A percentile compares a stretch with the other conserved stretches of the same genome.
These are phyloP conservation scores for Fusarium sp. DNA, from an alignment of 2,329 filamentous ascomycete genomes.

Conservation along the genomic window DNA sequence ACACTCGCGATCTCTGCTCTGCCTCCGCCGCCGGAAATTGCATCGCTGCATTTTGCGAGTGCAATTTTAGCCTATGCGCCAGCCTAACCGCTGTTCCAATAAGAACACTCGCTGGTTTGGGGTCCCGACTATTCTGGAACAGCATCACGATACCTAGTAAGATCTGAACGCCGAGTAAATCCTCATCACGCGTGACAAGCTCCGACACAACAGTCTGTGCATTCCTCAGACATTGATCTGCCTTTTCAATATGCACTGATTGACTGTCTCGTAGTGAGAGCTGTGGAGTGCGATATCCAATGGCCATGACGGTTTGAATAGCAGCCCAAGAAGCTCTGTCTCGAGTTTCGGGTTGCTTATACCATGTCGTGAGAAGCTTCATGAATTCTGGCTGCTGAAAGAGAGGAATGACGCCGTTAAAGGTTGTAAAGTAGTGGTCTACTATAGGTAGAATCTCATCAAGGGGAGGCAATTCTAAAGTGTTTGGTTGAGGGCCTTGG, in stretches of 20 bases:
- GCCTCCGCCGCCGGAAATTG: slow-evolving; percentile 43
- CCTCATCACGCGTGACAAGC: slow-evolving; percentile 50
- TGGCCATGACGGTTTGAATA: slow-evolving; percentile 52
- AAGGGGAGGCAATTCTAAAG: slow-evolving; percentile 45
- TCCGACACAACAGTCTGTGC: slow-evolving; percentile 52
- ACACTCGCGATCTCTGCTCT: slow-evolving; percentile 50
- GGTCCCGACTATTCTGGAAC: slow-evolving; percentile 50
- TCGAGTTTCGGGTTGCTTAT: slow-evolving; percentile 34
- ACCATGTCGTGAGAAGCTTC: slow-evolving; percentile 49
- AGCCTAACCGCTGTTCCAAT: slow-evolving; percentile 52
- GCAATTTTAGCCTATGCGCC: slow-evolving; percentile 49
- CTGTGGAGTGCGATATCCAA: slow-evolving; percentile 45
- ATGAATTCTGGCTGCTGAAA: slow-evolving; percentile 51
- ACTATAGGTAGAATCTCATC: slow-evolving; percentile 49
- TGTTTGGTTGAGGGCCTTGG: slow-evolving; percentile 20
- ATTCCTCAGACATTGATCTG: slow-evolving; percentile 48
- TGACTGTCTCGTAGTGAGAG: slow-evolving; percentile 29
- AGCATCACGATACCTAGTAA: slow-evolving; percentile 51
- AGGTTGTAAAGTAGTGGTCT: slow-evolving; percentile 50
- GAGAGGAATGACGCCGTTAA: slow-evolving; percentile 50
- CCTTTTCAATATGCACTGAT: slow-evolving; percentile 31
- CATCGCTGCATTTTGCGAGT: slow-evolving; percentile 42
- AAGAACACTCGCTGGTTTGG: slow-evolving; percentile 50
- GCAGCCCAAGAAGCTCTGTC: slow-evolving; percentile 48
- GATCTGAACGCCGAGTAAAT: slow-evolving; percentile 51